These are phyloP conservation scores for Diplogelasinospora grovesii DNA, from an alignment of 495 filamentous ascomycete genomes.

Conservation along the genomic window DNA sequence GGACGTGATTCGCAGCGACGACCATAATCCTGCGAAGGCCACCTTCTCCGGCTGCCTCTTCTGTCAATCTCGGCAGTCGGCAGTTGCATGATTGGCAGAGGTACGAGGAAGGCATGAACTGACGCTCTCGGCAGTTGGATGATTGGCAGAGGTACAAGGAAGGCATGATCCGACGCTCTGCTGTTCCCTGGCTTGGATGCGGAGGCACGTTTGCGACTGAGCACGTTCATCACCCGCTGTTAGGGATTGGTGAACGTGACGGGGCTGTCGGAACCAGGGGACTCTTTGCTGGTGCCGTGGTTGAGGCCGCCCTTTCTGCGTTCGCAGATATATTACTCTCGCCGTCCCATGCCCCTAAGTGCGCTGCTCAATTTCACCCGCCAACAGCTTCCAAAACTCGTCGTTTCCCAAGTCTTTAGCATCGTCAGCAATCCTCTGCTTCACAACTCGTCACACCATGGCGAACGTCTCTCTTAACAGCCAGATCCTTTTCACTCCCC, in stretches of 20 bases:
- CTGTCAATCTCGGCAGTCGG: not conserved
- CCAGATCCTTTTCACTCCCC: too few species aligned
- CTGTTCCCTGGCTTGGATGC: not conserved
- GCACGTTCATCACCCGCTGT: not conserved
- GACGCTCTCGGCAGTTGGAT: not conserved
- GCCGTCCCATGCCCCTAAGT: not conserved
- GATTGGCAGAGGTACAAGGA: not conserved
- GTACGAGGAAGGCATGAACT: not conserved
- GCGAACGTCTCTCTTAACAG: too few species aligned
- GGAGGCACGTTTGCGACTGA: not conserved
- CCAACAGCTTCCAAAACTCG: not conserved
- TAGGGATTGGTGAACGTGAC: not conserved
- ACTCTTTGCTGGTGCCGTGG: conserved; percentile 1
- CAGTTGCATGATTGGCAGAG: conserved; percentile 1
- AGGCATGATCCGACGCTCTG: not conserved
- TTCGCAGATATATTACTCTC: not conserved
- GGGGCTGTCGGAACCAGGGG: not conserved
- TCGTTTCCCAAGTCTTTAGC: not conserved
- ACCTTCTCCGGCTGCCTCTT: conserved; percentile 1
- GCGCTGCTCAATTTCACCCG: not conserved
- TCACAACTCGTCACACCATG: not conserved
- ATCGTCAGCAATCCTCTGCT: not conserved
- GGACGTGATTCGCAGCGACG: conserved; percentile 2
- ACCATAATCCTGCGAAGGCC: too few species aligned
- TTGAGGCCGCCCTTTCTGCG: not conserved